Evolutionary conservation across 2,329 filamentous ascomycete genomes (phyloP), one percentile per base, ranked within the genome.

Genomic region (Zopfia rhizophila): DNA sequence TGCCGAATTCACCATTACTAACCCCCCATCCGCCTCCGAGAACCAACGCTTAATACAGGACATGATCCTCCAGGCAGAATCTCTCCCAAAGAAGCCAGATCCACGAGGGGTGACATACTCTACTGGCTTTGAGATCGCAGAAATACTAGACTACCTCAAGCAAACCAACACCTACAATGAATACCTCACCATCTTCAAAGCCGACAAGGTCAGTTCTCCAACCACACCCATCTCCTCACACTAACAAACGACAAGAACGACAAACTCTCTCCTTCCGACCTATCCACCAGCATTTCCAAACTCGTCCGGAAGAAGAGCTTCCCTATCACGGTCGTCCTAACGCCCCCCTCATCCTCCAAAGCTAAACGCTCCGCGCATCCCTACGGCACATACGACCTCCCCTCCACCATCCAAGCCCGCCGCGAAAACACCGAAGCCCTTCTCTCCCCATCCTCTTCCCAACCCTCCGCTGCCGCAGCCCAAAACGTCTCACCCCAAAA

Each of bases 1-100:
- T 25, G 39, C 51, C 7, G 56, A 58, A 13, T 70, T 73, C 53
- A 58, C 53, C n/a, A 66, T 75, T 42, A 46, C 61, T 10, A 56
- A 61, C 22, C 60, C 66, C 10, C 71, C 72, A 11, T 45, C 61
- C 12, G 28, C 59, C 7, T 58, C 64, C 17, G 66, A 66, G 24
- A 74, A 69, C 54, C 52, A 66, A 16, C 67, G 65, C 50, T 56
- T 75, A 7, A 51, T 72, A 17, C 44, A 62, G 13, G 68, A 74
- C 58, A 59, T 75, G 17, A 60, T 63, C 14, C 38, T 54, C 11
- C 72, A 75, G 53, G 66, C 68, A 17, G 53, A 66, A 35, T 63
- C 63, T 5, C 50, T 69, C 13, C 66, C 65, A 22, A 60, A 48
- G 39, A 48, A 53, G 13, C 23, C 54, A 16, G 66, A 70, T 36